These are phyloP conservation scores for Capronia americana DNA, from an alignment of 2,329 filamentous ascomycete genomes.

Conservation along the genomic window DNA sequence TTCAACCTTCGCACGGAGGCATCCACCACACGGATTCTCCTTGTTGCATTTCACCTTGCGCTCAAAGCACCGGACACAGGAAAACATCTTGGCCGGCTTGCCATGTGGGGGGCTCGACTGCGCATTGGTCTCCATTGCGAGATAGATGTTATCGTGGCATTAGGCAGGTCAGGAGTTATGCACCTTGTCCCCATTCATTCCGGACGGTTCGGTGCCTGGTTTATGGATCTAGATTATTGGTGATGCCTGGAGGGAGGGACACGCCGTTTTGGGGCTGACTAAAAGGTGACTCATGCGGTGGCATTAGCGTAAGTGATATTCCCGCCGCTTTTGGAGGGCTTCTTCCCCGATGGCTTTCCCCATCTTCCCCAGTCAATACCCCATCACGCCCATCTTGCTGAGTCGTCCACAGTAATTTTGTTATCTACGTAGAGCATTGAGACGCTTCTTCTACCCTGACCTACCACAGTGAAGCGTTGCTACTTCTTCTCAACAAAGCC, in stretches of 20 bases:
- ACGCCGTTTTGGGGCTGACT: not conserved
- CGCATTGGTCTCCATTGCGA: conserved; percentile 3
- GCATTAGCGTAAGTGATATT: no score
- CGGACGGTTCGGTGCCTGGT: not conserved
- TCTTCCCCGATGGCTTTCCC: no score
- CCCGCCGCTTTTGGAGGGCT: not conserved
- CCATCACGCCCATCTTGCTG: no score
- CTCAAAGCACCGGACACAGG: conserved; percentile 44
- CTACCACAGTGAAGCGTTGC: no score
- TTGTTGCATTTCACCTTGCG: conserved; percentile 78
- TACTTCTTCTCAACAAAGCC: conserved; percentile 12
- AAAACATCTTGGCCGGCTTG: conserved; percentile 27
- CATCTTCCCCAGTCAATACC: no score
- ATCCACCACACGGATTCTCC: conserved; percentile 73
- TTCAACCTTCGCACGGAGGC: conserved; percentile 66
- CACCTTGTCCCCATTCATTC: not conserved
- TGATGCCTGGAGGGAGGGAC: not conserved
- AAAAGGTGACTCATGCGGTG: conserved; percentile 14
- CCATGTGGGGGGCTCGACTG: not conserved
- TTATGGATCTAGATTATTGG: not conserved
- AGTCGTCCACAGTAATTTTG: not conserved
- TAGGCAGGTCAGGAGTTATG: not conserved
- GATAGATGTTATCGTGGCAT: not conserved
- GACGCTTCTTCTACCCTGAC: no score
- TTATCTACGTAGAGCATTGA: not conserved